A percentile compares a stretch with the other conserved stretches of the same genome.
Conservation (phyloP, 208 protist genomes). For the Leishmania braziliensis region DNA sequence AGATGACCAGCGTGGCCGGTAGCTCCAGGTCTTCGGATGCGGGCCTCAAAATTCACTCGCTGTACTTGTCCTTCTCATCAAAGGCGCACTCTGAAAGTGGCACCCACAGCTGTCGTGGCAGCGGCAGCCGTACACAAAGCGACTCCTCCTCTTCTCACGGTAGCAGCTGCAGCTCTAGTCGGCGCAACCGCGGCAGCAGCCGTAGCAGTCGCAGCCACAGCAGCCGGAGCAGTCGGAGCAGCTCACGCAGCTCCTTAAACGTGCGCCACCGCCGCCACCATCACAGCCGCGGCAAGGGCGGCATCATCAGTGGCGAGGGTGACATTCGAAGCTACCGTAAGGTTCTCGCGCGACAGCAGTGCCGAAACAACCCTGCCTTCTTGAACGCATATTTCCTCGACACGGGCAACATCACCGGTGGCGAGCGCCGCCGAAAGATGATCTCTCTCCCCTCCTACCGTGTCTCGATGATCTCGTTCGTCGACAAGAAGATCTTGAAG, state of each 20-base stretch:
- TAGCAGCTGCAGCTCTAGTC: slow-evolving; percentile 4
- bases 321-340: slow-evolving; percentile 77
- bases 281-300: slow-evolving; percentile 27
- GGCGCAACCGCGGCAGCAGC: slow-evolving; percentile 18
- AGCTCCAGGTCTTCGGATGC: slow-evolving; percentile 21
- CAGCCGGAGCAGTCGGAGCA: slow-evolving; percentile 14
- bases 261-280: slow-evolving; percentile 24
- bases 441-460: slow-evolving; percentile 79
- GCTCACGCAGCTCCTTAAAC: slow-evolving; percentile 25
- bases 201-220: slow-evolving; percentile 15
- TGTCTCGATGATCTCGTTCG: slow-evolving; percentile 82
- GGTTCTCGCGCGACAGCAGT: slow-evolving; percentile 49
- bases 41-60: slow-evolving; percentile 6
- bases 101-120: slow-evolving; percentile 26
- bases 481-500: slow-evolving; percentile 82
- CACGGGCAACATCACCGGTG: slow-evolving; percentile 80
- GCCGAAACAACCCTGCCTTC: slow-evolving; percentile 68
- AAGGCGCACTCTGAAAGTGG: slow-evolving; percentile 14
- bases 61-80: slow-evolving; percentile 18
- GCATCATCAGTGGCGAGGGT: slow-evolving; percentile 37
- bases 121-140: slow-evolving; percentile 17
- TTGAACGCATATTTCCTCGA: slow-evolving; percentile 80
- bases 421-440: slow-evolving; percentile 83
- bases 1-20: slow-evolving; percentile 31
- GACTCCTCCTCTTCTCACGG: slow-evolving; percentile 9